Base-by-base conservation (phyloP, 2,329 filamentous ascomycete genomes). In the Aspergillus thermomutatus region DNA sequence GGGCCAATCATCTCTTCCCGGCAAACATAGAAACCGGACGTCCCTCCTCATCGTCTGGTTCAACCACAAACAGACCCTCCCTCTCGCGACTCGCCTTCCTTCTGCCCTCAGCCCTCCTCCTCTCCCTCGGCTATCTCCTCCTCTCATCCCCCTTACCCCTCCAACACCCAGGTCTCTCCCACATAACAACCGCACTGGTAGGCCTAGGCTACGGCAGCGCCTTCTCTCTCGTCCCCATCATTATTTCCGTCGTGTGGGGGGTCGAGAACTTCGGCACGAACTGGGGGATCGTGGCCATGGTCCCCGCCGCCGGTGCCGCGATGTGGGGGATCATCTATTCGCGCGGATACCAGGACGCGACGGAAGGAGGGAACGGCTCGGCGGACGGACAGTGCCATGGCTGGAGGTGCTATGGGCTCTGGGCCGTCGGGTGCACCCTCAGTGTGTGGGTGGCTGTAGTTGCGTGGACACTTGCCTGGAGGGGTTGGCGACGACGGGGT, bases 191-290 rank as follows among this genome's bases (percentile, higher is more conserved):
- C 0, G 85, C 88, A 0, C 82, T 92, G 1, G 86, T 99, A 6
- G 94, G 94, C 6, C 87, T 92, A 1, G 94, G 94, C 47, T 97
- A 99, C 70, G 94, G 94, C 47, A 92, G 92, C 31, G 85, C 92
- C 23, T 99, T 97, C 78, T 89, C 86, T 49, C 82, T 97, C 5
- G 89, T 90, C 0, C 94, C 94, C 2, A 92, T 97, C 62, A 90
- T 97, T 55, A 89, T 97, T 64, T 91, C 88, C n/a, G 92, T 97
- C 9, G 93, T 99, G 48, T 99, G 94, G 94, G 94, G 94, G 26
- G 92, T 96, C 0, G 92, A 97, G 78, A 99, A 97, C 72, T 97
- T 99, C 71, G 94, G 91, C 56, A 99, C 94, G 0, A 97, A 99
- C 67, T 99, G 93, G 87, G 94, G 94, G 9, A 92, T 97, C 59